Conservation (phyloP, 2,329 filamentous ascomycete species). For the Stachybotrys echinatus region DNA sequence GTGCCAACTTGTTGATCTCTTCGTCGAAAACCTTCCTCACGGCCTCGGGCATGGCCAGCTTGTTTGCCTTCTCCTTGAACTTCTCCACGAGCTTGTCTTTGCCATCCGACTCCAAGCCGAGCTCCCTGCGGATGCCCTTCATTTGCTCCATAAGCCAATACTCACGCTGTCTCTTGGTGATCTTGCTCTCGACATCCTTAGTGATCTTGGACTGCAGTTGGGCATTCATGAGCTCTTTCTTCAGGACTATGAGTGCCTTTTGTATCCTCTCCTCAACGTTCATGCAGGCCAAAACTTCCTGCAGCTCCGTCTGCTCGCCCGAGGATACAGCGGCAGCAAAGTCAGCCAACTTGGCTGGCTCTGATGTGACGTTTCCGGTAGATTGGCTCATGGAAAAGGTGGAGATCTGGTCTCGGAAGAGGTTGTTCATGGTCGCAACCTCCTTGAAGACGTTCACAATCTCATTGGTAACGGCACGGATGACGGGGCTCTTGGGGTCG, state of each 20-base stretch:
- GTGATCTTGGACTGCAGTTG: constrained; percentile 95
- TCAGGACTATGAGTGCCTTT: constrained; percentile 86
- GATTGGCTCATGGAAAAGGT: constrained; percentile 96
- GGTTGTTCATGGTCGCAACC: constrained; percentile 84
- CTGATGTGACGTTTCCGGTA: constrained; percentile 88
- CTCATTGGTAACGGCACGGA: constrained; percentile 90
- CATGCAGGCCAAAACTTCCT: constrained; percentile 82
- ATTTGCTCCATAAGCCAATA: constrained; percentile 99
- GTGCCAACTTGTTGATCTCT: constrained; percentile 93
- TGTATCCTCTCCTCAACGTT: constrained; percentile 90
- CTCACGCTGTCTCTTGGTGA: constrained; percentile 93
- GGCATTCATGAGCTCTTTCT: constrained; percentile 98
- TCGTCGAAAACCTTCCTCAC: constrained; percentile 98
- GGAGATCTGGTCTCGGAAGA: constrained; percentile 96
- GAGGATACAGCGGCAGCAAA: constrained; percentile 97
- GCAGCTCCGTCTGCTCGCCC: constrained; percentile 84
- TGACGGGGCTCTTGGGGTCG: constrained; percentile 83
- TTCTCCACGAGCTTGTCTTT: constrained; percentile 98
- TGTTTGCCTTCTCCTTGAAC: constrained; percentile 91
- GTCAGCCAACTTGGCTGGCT: constrained; percentile 91
- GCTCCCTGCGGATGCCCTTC: constrained; percentile 94
- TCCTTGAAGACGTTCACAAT: constrained; percentile 99
- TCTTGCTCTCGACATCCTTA: constrained; percentile 96
- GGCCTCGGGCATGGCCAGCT: constrained; percentile 92
- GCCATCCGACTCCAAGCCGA: constrained; percentile 94